Base-by-base conservation (phyloP, 1,284 basidiomycete genomes). In the Ganoderma leucocontextum region DNA sequence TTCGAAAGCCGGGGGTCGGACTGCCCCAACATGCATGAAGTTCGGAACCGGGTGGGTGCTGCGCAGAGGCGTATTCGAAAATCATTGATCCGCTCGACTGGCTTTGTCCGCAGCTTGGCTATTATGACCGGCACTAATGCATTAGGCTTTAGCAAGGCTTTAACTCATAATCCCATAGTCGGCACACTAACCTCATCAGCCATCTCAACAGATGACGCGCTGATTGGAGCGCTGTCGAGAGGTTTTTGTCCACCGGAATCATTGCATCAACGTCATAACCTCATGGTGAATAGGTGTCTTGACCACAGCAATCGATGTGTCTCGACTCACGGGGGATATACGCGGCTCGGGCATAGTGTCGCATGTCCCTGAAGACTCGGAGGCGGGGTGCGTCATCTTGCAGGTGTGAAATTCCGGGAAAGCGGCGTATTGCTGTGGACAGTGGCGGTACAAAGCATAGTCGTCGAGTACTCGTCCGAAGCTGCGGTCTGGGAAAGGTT, bases 11-110 rank as follows among this genome's bases (percentile, higher is more conserved):
- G 47, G 47, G 22, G 47, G 47, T 49, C 47, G 47, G 22, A 49
- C 22, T 25, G 47, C 47, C 13, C 22, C 22, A 25, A 49, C 13
- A 49, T 13, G 47, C 47, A 25, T 25, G 47, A 49, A 49, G 47
- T 49, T 25, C 22, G 47, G 47, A 49, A 10, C 22, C 47, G 47
- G 22, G 22, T 49, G 22, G 22, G 10, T 49, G 47, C 47, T 49
- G 47, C 47, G 47, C 47, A 49, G 13, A 49, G 22, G 22, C 8
- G 22, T 5, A 10, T 49, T 49, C 47, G 47, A 49, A 49, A 25
- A 49, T 49, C 47, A 49, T 49, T 49, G 47, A 49, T 49, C 47
- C 47, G 47, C 22, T 47, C n/a, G 47, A 8, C 47, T 49, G 22
- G 47, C 22, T 42, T 49, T 49, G 47, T 25, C 47, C 47, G 47